These are phyloP conservation scores for Pseudocercospora cruenta DNA, from an alignment of 2,329 filamentous ascomycete species.

Conservation along the genomic window DNA sequence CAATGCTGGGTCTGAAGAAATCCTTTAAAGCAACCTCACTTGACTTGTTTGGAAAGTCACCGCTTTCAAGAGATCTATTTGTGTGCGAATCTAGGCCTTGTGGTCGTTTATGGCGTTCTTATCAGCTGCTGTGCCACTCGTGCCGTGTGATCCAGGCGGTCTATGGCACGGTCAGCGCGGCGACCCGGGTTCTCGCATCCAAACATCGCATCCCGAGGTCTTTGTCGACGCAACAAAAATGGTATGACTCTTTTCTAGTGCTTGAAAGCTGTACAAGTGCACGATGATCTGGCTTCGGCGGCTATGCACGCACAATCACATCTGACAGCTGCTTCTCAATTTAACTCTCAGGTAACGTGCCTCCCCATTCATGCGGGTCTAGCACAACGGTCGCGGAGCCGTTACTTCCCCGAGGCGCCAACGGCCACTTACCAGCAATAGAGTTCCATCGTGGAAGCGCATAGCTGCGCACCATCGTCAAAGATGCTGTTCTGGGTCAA, in stretches of 20 bases:
- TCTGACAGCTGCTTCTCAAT: not conserved
- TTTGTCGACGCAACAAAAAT: too few relatives aligned
- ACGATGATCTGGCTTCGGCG: not conserved
- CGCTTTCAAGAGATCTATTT: not conserved
- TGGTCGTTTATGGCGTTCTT: not conserved
- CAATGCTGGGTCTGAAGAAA: not conserved
- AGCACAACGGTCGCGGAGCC: constrained; percentile 21
- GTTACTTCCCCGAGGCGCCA: constrained; percentile 14
- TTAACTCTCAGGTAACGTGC: constrained; percentile 18
- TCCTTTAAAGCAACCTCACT: constrained; percentile 1
- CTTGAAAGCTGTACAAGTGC: not conserved
- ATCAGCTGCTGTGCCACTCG: not conserved
- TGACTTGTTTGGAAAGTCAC: not conserved
- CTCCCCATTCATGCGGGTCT: constrained; percentile 20
- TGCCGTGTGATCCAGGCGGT: not conserved
- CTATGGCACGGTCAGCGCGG: not conserved
- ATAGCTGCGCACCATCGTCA: constrained; percentile 5
- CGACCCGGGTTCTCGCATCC: not conserved
- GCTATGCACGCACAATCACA: constrained; percentile 1
- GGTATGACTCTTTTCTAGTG: too few relatives aligned
- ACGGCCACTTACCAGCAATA: constrained; percentile 16
- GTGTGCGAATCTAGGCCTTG: not conserved
- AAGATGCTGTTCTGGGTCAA: constrained; percentile 9
- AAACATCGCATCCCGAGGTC: too few relatives aligned
- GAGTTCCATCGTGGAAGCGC: constrained; percentile 12